Evolutionary conservation across 2,329 filamentous ascomycete genomes (phyloP), one percentile per base, ranked within the genome.

Genomic region (Cercospora zeina): DNA sequence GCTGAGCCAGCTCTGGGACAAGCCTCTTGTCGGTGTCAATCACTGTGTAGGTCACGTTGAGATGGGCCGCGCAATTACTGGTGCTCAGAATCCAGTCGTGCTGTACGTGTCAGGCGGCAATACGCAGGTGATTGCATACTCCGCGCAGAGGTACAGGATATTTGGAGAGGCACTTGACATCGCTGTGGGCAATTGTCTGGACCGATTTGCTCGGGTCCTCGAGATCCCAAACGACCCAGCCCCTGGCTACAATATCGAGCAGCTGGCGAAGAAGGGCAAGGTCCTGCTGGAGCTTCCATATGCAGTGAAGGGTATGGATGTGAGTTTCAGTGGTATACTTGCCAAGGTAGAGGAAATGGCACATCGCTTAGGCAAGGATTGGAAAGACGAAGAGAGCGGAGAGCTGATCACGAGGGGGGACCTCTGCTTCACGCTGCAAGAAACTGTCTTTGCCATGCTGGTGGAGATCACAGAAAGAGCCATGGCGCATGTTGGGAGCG

Each of bases 31-130:
- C 2, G 93, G 92, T 24, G 95, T 99, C 27, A 99, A 99, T 78
- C 95, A 99, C 78, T 99, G 95, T 77, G 90, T 99, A 53, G 95
- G 95, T 47, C 95, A 99, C 77, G 97, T 99, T 72, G 95, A 99
- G 80, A 99, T 99, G 95, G 95, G 95, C 33, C 85, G 95, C 55
- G 85, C 89, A 63, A 96, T 99, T 74, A 97, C 95, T 4, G 90
- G 91, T 62, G 92, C 95, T 14, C 80, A 85, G 24, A 93, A 99
- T 77, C 95, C 95, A 0, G 93, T 97, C 36, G 95, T 99, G 53
- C 82, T 99, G 39, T 99, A 99, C 77, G 95, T 97, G 42, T 91
- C 87, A 21, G 95, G 95, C 65, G 95, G 95, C 62, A 99, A 99
- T 80, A 96, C 93, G 13, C 93, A 99, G 79, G 93, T 97, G 27